Base-by-base conservation (phyloP, 1,284 basidiomycete genomes). In the Rhodotorula sp. region DNA sequence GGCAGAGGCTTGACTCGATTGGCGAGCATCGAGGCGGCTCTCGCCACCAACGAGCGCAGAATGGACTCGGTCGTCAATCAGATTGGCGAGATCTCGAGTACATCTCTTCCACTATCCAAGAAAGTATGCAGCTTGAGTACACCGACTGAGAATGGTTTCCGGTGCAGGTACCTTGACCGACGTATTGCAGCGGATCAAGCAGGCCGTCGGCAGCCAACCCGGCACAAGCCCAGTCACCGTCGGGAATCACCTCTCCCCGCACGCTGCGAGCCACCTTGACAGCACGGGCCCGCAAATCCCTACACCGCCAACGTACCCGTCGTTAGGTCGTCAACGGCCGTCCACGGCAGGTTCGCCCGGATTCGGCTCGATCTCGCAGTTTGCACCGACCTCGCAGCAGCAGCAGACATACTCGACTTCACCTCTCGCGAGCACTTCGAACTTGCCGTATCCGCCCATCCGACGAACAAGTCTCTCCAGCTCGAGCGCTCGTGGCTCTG, bases 1-100 rank as follows among this genome's bases (percentile, higher is more conserved):
- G 45, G 18, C 46, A 64, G 67, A 7, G 68, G 68, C 6, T 22
- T 67, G 56, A 67, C 44, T 15, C 37, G 69, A 6, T 45, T 70
- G 4, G 26, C 55, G 3, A 46, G 51, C 7, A 70, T 70, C 20
- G 69, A 70, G 33, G 61, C 69, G 56, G 44, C 60, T 4, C 57
- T 70, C 8, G 61, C 65, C 24, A 60, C 65, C 17, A 67, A 67
- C 26, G 68, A 69, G 60, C 49, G 64, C 22, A 58, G 68, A 30
- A 60, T 69, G 60, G 68, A 69, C 60, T 33, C 57, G 24, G 42
- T 69, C 29, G 56, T 59, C 3, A 49, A 61, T 14, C 60, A 61
- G 30, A 58, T 69, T 26, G 64, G 68, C 42, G 58, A 69, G n/a
- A 62, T 69, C 49, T 51, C 64, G 20, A 59, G 64, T 60, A 33